These are phyloP conservation scores for Zea luxurians DNA, from an alignment of 176 grass and related monocot genomes.

Conservation along the genomic window DNA sequence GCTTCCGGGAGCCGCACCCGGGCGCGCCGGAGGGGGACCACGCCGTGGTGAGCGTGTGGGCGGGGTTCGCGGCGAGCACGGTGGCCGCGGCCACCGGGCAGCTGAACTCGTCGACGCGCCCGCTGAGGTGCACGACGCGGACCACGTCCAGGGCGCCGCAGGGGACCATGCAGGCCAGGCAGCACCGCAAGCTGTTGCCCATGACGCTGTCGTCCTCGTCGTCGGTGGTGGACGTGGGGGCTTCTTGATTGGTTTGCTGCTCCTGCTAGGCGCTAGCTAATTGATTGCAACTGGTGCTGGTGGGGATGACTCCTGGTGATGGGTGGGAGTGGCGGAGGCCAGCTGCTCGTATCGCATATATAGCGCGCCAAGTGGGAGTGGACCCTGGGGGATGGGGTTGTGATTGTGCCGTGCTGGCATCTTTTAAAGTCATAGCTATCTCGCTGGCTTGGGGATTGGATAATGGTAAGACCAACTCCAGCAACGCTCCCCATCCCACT, in stretches of 20 bases:
- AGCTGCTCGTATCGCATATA: constrained; percentile 24
- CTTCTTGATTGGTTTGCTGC: constrained; percentile 20
- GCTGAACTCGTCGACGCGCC: constrained; percentile 85
- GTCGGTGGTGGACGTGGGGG: not conserved
- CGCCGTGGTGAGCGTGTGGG: constrained; percentile 77
- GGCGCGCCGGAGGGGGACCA: constrained; percentile 58
- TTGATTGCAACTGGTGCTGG: no score
- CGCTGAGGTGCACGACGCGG: constrained; percentile 85
- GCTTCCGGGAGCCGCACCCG: constrained; percentile 56
- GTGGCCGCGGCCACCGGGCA: constrained; percentile 51
- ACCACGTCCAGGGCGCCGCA: constrained; percentile 88
- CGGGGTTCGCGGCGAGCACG: constrained; percentile 72
- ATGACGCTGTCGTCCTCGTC: constrained; percentile 20
- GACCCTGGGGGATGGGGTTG: not conserved
- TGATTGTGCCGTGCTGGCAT: constrained; percentile 25
- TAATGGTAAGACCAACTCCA: no score
- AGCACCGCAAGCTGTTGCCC: constrained; percentile 94
- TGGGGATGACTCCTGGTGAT: not conserved
- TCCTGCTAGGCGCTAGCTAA: no score
- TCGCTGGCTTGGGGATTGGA: constrained; percentile 25
- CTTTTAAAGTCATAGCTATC: constrained; percentile 35
- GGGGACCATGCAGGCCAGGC: constrained; percentile 81
- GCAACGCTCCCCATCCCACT: no score
- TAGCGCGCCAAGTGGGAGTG: constrained; percentile 47
- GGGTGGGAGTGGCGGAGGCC: constrained; percentile 18